phyloP scores from a whole-genome alignment of 1,139 yeast species.

The Yamadazyma epiphylla region DNA sequence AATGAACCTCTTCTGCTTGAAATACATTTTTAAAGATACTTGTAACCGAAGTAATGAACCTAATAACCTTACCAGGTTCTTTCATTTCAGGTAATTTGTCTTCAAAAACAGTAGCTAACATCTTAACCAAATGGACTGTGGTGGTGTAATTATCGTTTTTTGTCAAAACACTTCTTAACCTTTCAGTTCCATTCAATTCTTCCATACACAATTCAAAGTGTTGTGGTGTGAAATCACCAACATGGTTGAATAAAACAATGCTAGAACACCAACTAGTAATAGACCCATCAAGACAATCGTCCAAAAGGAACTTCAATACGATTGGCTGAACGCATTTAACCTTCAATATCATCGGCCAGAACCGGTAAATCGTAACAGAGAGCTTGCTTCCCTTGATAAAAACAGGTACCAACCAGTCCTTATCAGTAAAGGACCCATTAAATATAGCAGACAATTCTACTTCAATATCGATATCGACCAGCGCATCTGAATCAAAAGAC shows the following conservation, averaged over 20 bases:
- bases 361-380: conserved; percentile 2
- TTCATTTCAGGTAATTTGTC: too few species aligned
- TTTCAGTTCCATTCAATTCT: neutral
- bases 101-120: neutral
- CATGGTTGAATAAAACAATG: conserved; percentile 2
- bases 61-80: too few species aligned
- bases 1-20: too few species aligned
- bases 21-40: too few species aligned
- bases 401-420: conserved; percentile 8
- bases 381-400: conserved; percentile 5
- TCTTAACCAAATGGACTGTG: neutral
- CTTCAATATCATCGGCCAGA: conserved; percentile 9
- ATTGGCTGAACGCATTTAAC: neutral
- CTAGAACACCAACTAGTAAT: conserved; percentile 13
- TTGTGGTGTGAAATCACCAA: neutral
- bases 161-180: too few species aligned
- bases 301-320: conserved; percentile 3
- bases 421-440: conserved; percentile 1
- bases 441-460: neutral
- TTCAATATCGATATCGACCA: neutral
- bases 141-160: too few species aligned
- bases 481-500: neutral
- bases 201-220: conserved; percentile 1
- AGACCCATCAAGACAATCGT: conserved; percentile 6
- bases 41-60: too few species aligned